Base-by-base conservation (phyloP, 139 green algal genomes). In the Asterochloris erici region DNA sequence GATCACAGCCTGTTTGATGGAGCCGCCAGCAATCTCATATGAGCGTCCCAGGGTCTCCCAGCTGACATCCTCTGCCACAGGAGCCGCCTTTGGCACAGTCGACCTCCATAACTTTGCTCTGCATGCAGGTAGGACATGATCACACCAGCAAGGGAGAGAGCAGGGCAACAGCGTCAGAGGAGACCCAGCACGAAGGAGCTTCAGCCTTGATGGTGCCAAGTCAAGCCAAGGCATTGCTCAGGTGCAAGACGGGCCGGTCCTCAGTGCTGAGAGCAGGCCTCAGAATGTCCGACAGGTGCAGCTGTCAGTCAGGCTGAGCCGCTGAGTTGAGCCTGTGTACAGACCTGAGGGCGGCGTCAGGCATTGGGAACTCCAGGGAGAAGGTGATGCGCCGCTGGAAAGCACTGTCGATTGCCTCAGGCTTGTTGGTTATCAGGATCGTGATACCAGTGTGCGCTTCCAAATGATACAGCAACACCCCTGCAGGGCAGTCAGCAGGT, bases 381-480 rank as follows among this genome's bases (percentile, higher is more conserved):
- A 83, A 83, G 79, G 68, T 68, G 68, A 83, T 83, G 54, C 79
- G 79, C 15, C 79, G 54, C 29, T 83, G 79, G 14, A 83, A 83
- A 9, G 79, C 79, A 26, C 29, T 73, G 69, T 83, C 79, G 47
- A 83, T 75, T 38, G 47, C 64, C 9, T 68, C 68, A 17, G 79
- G 79, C 69, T 83, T 83, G 79, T 83, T 83, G 47, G 79, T 83
- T 23, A 83, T 83, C 68, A 83, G 47, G 47, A 83, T 68, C 24
- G 77, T 68, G 16, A 83, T 74, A 27, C 79, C 79, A 19, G 63
- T 74, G 23, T 74, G 63, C 38, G 61, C 77, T 47, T 83, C 79
- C 69, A 83, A 24, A 21, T 83, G 79, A 29, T 83, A 68, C 23
- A 83, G 47, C 69, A 83, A 47, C 15, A 83, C 79, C 19, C 76